Percentiles rank a stretch among this genome's conserved stretches.
These are phyloP conservation scores for Trametes meyenii DNA, from an alignment of 768 basidiomycete species.

Conservation along the genomic window DNA sequence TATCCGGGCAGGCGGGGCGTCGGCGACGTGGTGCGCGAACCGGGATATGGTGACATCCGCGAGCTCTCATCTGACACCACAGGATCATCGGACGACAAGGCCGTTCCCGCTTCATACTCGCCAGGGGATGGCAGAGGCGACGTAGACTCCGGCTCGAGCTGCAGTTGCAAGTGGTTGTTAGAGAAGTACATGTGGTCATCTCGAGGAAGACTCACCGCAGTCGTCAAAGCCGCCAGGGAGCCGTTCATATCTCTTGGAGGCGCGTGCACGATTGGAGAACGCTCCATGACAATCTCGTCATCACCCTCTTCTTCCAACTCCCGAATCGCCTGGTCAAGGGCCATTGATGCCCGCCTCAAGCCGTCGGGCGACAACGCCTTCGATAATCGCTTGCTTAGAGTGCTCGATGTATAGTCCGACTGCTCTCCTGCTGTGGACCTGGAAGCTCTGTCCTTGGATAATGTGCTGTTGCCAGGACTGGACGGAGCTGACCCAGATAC, in stretches of 20 bases:
- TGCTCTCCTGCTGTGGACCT: constrained; percentile 41
- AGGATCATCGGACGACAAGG: constrained; percentile 68
- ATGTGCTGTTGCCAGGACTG: constrained; percentile 46
- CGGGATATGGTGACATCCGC: constrained; percentile 56
- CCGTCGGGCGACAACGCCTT: constrained; percentile 54
- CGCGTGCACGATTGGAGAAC: constrained; percentile 44
- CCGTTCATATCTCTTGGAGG: constrained; percentile 20
- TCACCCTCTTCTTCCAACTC: constrained; percentile 70
- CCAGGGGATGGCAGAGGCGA: constrained; percentile 25
- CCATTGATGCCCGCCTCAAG: constrained; percentile 68
- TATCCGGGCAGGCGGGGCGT: constrained; percentile 73
- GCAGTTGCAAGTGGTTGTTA: background rate
- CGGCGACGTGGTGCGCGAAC: constrained; percentile 54
- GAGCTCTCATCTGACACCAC: constrained; percentile 51
- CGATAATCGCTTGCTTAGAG: constrained; percentile 44
- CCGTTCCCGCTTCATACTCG: constrained; percentile 65
- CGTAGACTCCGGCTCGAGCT: constrained; percentile 25
- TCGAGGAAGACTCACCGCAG: constrained; percentile 24
- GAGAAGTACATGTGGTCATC: constrained; percentile 16
- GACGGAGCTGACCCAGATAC: constrained; percentile 43
- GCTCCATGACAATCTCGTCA: constrained; percentile 73
- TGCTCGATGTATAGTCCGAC: constrained; percentile 22
- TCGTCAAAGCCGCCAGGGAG: constrained; percentile 7
- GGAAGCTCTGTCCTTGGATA: constrained; percentile 29
- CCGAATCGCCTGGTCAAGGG: constrained; percentile 73